Conservation (phyloP, 2,329 filamentous ascomycete species). For the Aspergillus sp. region DNA sequence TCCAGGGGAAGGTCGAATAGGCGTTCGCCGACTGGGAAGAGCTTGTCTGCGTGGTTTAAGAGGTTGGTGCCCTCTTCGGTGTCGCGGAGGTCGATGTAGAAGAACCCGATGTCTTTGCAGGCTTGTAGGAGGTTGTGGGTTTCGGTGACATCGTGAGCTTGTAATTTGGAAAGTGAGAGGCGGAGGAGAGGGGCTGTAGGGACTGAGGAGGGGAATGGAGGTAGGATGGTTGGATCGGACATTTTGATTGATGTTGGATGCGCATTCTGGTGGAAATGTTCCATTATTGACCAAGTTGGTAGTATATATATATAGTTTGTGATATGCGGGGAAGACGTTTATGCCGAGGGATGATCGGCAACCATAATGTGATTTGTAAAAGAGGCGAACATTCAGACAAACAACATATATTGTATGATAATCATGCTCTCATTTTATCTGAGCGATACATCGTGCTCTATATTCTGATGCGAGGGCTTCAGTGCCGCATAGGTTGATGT, state of each 20-base stretch:
- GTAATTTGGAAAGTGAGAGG: conserved; percentile 43
- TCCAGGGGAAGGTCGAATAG: conserved; percentile 53
- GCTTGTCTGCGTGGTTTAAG: conserved; percentile 45
- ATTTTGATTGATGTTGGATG: background rate
- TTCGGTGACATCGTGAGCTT: conserved; percentile 39
- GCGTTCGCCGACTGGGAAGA: conserved; percentile 50
- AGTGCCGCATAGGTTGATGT: no score
- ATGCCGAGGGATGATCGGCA: no score
- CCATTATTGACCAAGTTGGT: no score
- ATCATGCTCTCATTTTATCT: no score
- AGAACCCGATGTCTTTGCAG: conserved; percentile 58
- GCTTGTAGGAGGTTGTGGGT: conserved; percentile 39
- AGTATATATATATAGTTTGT: no score
- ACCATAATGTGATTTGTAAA: no score
- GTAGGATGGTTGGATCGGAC: conserved; percentile 16
- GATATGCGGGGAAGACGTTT: no score
- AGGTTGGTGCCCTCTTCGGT: conserved; percentile 42
- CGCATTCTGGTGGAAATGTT: no score
- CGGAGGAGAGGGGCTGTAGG: conserved; percentile 48
- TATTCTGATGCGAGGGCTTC: no score
- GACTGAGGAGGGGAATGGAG: conserved; percentile 47
- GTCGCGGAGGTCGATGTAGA: conserved; percentile 55
- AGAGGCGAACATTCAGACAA: no score
- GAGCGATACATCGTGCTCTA: no score
- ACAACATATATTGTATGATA: no score